Evolutionary conservation across 1,139 yeast species (phyloP), one percentile per base, ranked within the genome.

Genomic region (Groenewaldozyma auringiensis): DNA sequence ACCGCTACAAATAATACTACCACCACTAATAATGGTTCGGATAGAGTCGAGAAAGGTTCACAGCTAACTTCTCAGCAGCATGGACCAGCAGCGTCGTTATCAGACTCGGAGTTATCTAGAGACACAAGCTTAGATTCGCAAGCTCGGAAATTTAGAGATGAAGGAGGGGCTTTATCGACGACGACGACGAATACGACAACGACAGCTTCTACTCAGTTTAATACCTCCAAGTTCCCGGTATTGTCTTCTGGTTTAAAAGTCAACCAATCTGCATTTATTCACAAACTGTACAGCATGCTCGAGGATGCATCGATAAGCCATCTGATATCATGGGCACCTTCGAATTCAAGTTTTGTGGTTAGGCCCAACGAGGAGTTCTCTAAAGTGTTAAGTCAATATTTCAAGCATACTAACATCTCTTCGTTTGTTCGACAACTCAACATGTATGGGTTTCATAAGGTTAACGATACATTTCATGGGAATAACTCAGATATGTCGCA

Each of bases 361-460:
- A 57, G 62, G 8, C 71, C 72, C 4, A 67, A 69, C 43, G 72
- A 68, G 50, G 69, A 69, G 54, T 70, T 69, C 50, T 64, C 72
- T 27, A 64, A 65, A 51, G 83, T 92, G 25, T 70, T 92, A 48
- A 96, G 97, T 11, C 84, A 81, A 58, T 89, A 87, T 64, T 92
- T 89, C 71, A 92, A 92, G 64, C 98, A 92, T 65, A 84, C 88
- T 53, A 89, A 92, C 64, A 89, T 92, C 66, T 89, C 97, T 31
- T 81, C 94, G 53, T 92, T 92, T 71, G 97, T 92, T 14, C 76
- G 98, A 47, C 98, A 92, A 63, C 74, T 92, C 59, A 92, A 92
- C 66, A 92, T 92, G 95, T 92, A 92, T 61, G 98, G 97, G 31
- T 92, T 95, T 85, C 97, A 92, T 67, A 92, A 92, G 66, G 92